These are phyloP conservation scores for Castanopsis chinensis DNA, from an alignment of 306 rosid genomes.

Conservation along the genomic window DNA sequence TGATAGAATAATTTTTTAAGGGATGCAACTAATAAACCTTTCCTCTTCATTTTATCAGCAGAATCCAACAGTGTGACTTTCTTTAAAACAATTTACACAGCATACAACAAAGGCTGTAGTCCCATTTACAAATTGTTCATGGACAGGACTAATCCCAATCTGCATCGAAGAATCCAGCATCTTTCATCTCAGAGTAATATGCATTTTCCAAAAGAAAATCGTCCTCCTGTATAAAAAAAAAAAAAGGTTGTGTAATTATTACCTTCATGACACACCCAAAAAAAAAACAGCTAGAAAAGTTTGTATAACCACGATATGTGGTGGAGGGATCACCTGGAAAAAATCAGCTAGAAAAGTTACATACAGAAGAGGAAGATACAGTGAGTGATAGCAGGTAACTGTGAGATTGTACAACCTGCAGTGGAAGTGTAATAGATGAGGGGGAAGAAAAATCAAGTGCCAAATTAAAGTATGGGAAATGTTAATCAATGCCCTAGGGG, in stretches of 20 bases:
- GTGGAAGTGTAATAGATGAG: not conserved
- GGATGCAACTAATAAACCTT: not conserved
- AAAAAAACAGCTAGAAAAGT: not conserved
- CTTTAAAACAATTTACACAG: conserved; percentile 14
- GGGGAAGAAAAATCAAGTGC: conserved; percentile 10
- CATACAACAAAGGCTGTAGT: conserved; percentile 15
- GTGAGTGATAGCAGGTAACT: conserved; percentile 55
- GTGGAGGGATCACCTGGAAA: conserved; percentile 49
- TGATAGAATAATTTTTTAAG: too few species aligned
- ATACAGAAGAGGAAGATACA: conserved; percentile 70
- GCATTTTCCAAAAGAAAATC: conserved; percentile 71
- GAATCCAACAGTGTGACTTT: not conserved
- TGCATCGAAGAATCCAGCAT: conserved; percentile 88
- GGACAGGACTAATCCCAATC: conserved; percentile 63
- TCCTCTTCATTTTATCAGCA: not conserved
- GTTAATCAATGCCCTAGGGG: too few species aligned
- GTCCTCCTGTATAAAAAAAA: conserved; percentile 52
- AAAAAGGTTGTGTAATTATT: conserved; percentile 3
- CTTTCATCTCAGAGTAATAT: conserved; percentile 82
- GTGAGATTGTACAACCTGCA: conserved; percentile 70
- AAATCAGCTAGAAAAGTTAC: conserved; percentile 65
- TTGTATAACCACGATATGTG: not conserved
- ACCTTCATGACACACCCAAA: conserved; percentile 4
- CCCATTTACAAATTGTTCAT: conserved; percentile 21
- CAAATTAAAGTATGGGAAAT: not conserved